A percentile compares a stretch with the other conserved stretches of the same genome.
These are phyloP conservation scores for Fusarium xylarioides DNA, from an alignment of 2,329 filamentous ascomycete species.

Conservation along the genomic window DNA sequence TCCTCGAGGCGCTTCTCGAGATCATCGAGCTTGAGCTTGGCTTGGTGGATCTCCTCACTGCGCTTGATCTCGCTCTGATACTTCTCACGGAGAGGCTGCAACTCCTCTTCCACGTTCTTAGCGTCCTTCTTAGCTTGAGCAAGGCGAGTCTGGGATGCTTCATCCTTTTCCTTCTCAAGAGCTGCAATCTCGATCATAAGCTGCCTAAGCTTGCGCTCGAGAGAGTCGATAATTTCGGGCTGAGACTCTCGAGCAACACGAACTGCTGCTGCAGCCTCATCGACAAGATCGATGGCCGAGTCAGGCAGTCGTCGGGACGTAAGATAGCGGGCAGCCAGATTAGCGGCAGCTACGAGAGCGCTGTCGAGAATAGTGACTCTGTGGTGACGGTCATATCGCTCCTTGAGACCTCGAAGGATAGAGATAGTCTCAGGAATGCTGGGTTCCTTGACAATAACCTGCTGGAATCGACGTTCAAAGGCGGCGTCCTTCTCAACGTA, in stretches of 20 bases:
- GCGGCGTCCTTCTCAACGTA: conserved; percentile 99
- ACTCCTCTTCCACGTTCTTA: conserved; percentile 92
- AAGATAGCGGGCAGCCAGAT: conserved; percentile 90
- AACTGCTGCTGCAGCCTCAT: conserved; percentile 96
- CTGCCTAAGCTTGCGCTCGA: conserved; percentile 89
- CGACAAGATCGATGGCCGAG: conserved; percentile 94
- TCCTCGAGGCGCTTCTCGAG: conserved; percentile 93
- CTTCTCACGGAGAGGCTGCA: conserved; percentile 90
- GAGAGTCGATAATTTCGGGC: conserved; percentile 92
- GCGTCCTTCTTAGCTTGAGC: conserved; percentile 87
- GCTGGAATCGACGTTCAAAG: conserved; percentile 98
- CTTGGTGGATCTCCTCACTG: conserved; percentile 90
- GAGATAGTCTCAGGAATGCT: conserved; percentile 89
- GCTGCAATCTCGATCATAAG: conserved; percentile 98
- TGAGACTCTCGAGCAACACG: conserved; percentile 95
- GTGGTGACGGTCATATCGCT: conserved; percentile 97
- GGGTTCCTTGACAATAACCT: conserved; percentile 96
- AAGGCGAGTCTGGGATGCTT: conserved; percentile 86
- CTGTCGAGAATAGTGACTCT: conserved; percentile 96
- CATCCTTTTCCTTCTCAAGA: conserved; percentile 91
- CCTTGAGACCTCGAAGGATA: conserved; percentile 97
- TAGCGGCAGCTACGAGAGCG: conserved; percentile 91
- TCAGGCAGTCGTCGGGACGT: conserved; percentile 91
- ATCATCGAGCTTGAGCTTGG: conserved; percentile 92
- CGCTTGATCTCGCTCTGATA: conserved; percentile 94